These are phyloP conservation scores for Geotrichum siamense DNA, from an alignment of 1,139 yeast genomes.

Conservation along the genomic window DNA sequence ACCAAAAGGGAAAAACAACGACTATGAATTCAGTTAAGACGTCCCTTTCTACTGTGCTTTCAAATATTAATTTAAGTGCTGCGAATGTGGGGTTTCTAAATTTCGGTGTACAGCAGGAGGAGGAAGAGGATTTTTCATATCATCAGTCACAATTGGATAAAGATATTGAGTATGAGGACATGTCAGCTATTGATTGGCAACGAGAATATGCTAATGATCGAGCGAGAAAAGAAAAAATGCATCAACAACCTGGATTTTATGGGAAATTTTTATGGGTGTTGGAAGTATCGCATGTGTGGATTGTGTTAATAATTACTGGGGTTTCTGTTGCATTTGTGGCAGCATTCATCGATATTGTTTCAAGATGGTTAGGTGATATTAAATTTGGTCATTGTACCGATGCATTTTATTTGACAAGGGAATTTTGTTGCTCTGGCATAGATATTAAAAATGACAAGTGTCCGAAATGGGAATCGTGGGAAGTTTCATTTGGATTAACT, in stretches of 20 bases:
- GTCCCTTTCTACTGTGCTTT: slow-evolving; percentile 7
- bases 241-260: slow-evolving; percentile 19
- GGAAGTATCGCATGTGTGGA: slow-evolving; percentile 18
- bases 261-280: slow-evolving; percentile 17
- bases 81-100: not conserved
- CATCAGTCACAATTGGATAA: slow-evolving; percentile 7
- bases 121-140: slow-evolving; percentile 8
- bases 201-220: slow-evolving; percentile 35
- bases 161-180: slow-evolving; percentile 29
- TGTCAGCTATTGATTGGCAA: slow-evolving; percentile 40
- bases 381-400: slow-evolving; percentile 44
- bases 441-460: slow-evolving; percentile 34
- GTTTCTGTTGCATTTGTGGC: slow-evolving; percentile 20
- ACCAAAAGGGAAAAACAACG: not conserved
- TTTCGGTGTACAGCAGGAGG: not conserved
- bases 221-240: slow-evolving; percentile 21
- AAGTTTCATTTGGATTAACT: slow-evolving; percentile 26
- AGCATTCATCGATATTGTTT: slow-evolving; percentile 41
- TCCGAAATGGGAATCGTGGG: slow-evolving; percentile 42
- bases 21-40: slow-evolving; percentile 7
- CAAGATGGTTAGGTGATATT: slow-evolving; percentile 59
- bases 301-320: slow-evolving; percentile 17
- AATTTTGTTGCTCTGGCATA: slow-evolving; percentile 37
- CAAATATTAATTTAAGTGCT: not conserved
- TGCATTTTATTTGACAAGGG: slow-evolving; percentile 35